Base-by-base conservation (phyloP, 2,329 filamentous ascomycete species). In the Monilinia polystroma region DNA sequence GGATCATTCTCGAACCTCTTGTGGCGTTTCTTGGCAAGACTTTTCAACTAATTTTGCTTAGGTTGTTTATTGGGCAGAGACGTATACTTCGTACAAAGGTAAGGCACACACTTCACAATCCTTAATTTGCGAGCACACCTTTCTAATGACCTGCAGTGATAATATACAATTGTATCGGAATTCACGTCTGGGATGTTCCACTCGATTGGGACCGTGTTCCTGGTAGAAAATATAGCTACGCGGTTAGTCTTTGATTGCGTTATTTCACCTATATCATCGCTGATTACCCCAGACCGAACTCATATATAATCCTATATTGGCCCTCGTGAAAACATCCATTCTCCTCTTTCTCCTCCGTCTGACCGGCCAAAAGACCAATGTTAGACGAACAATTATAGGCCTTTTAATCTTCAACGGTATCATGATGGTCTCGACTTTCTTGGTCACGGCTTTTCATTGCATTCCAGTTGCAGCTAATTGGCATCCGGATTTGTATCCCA, bases 341-440 rank as follows among this genome's bases (percentile, higher is more conserved):
- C 75, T 82, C 4, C 68, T 82, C n/a, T 81, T 82, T 67, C 75
- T 82, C n/a, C 75, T 80, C 23, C 79, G 79, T 0, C 76, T 82
- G 1, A 76, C 78, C 59, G 70, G 78, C 49, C 72, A 79, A 64
- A 80, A 79, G 66, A 71, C 62, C 38, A 76, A 69, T 29, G 73
- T 80, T 1, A 73, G 75, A 41, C 70, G 73, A 11, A 72, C 74
- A 26, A 77, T 79, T 57, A 67, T 74, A 56, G 72, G 63, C 3
- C 53, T 68, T 41, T n/a, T 68, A 18, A 54, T 60, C 12, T 47
- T 67, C 32, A 68, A 68, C 53, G 58, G 20, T 23, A 11, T 57
- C 16, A 55, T 66, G 35, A 43, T 67, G 65, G 32, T 67, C 12
- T 16, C 35, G 18, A 56, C 45, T 12, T 63, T 64, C 29, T 3